phyloP scores from a whole-genome alignment of 805 yeast species.

The Blastobotrys parvus region DNA sequence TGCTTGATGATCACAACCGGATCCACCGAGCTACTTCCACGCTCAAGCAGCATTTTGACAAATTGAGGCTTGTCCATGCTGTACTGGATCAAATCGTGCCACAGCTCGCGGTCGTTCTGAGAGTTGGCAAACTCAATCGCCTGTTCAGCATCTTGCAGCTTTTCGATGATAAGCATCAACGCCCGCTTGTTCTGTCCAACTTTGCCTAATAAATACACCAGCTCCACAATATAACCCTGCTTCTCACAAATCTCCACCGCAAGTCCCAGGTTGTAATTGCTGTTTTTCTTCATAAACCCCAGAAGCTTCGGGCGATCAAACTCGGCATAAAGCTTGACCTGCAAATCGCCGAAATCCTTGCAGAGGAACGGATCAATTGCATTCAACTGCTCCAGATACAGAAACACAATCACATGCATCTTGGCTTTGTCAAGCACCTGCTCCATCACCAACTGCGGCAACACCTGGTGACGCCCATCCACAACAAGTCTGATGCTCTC shows the following conservation, averaged over 20 bases:
- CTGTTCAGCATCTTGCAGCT: conserved; percentile 65
- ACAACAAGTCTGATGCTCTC: conserved; percentile 49
- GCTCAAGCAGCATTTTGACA: conserved; percentile 53
- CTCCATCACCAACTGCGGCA: conserved; percentile 43
- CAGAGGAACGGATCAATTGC: conserved; percentile 47
- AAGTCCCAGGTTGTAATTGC: conserved; percentile 51
- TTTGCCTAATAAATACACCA: conserved; percentile 73
- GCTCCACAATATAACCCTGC: conserved; percentile 50
- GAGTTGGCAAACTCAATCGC: conserved; percentile 74
- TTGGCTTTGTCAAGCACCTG: conserved; percentile 28
- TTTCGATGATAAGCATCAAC: conserved; percentile 62
- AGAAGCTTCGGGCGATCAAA: conserved; percentile 49
- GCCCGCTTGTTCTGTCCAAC: conserved; percentile 78
- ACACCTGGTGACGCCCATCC: conserved; percentile 55
- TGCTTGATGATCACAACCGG: conserved; percentile 61
- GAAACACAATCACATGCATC: conserved; percentile 42
- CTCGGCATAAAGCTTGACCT: conserved; percentile 56
- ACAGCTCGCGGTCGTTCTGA: conserved; percentile 63
- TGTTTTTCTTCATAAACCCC: conserved; percentile 48
- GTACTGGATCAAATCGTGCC: conserved; percentile 67
- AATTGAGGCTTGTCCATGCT: conserved; percentile 69
- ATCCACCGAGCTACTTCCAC: conserved; percentile 34
- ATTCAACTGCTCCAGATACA: conserved; percentile 57
- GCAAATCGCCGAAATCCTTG: conserved; percentile 54
- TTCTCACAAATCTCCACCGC: conserved; percentile 63